phyloP scores from a whole-genome alignment of 23 red algal genomes.

The Gracilaria domingensis region DNA sequence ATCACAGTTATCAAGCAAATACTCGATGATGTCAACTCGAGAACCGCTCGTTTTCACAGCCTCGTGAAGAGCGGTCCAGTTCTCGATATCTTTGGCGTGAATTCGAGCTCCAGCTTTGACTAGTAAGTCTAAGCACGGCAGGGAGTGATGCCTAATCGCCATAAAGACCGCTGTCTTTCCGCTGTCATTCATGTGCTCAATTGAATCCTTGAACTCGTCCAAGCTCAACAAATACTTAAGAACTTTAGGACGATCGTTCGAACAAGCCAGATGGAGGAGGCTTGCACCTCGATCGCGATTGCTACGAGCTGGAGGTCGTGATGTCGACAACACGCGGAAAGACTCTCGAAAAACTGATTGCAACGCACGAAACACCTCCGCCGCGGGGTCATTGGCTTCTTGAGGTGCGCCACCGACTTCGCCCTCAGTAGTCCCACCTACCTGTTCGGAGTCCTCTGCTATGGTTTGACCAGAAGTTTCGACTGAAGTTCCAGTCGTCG shows the following conservation, averaged over 20 bases:
- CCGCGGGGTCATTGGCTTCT: not conserved
- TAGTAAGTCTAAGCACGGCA: slow-evolving; percentile 41
- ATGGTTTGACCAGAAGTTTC: not conserved
- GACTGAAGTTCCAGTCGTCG: not conserved
- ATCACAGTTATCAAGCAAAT: slow-evolving; percentile 40
- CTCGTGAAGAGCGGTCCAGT: slow-evolving; percentile 59
- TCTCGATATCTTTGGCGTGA: slow-evolving; percentile 55
- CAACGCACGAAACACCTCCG: not conserved
- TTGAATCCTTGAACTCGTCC: slow-evolving; percentile 22
- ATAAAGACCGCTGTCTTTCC: slow-evolving; percentile 61
- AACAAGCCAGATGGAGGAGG: slow-evolving; percentile 45
- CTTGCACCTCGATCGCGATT: slow-evolving; percentile 46
- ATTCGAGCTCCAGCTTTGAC: slow-evolving; percentile 45
- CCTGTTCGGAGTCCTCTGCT: not conserved
- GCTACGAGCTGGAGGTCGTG: slow-evolving; percentile 15
- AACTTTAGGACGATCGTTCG: slow-evolving; percentile 38
- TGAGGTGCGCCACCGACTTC: not conserved
- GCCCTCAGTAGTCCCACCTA: not conserved
- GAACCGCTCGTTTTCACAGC: slow-evolving; percentile 51
- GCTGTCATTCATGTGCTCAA: slow-evolving; percentile 64
- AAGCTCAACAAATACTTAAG: slow-evolving; percentile 22
- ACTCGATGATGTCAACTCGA: slow-evolving; percentile 34
- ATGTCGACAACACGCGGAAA: not conserved
- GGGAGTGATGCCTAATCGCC: slow-evolving; percentile 49
- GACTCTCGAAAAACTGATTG: slow-evolving; percentile 13